These are phyloP conservation scores for Jacaranda copaia DNA, from an alignment of 257 asterid genomes.

Conservation along the genomic window DNA sequence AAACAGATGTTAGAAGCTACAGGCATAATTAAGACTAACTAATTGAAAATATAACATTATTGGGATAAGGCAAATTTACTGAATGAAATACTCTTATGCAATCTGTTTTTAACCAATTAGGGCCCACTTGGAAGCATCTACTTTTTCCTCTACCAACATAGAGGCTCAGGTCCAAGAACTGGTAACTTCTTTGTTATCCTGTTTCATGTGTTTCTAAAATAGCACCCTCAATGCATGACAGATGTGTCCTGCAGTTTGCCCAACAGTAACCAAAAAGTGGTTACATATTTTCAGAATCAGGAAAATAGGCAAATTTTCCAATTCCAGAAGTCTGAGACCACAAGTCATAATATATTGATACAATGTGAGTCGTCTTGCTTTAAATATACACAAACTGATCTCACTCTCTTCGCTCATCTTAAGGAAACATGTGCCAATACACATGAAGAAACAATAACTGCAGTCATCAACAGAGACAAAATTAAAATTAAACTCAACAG, in stretches of 20 bases:
- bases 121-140: neutral
- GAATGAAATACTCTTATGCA: neutral
- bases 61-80: neutral
- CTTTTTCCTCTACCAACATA: neutral
- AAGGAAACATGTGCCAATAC: neutral
- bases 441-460: constrained; percentile 12
- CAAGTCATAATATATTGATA: neutral
- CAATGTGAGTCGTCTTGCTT: neutral
- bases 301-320: constrained; percentile 2
- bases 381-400: constrained; percentile 9
- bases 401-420: constrained; percentile 13
- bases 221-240: neutral
- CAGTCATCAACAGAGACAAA: neutral
- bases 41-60: constrained; percentile 5
- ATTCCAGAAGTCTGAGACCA: neutral
- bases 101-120: neutral
- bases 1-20: neutral
- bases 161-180: constrained; percentile 21
- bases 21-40: constrained; percentile 5
- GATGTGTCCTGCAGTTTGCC: neutral
- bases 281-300: neutral
- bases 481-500: constrained; percentile 3
- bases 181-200: neutral
- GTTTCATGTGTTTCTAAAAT: neutral
- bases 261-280: neutral